phyloP scores from a whole-genome alignment of 2,329 filamentous ascomycete genomes.

The Pyricularia pennisetigena region DNA sequence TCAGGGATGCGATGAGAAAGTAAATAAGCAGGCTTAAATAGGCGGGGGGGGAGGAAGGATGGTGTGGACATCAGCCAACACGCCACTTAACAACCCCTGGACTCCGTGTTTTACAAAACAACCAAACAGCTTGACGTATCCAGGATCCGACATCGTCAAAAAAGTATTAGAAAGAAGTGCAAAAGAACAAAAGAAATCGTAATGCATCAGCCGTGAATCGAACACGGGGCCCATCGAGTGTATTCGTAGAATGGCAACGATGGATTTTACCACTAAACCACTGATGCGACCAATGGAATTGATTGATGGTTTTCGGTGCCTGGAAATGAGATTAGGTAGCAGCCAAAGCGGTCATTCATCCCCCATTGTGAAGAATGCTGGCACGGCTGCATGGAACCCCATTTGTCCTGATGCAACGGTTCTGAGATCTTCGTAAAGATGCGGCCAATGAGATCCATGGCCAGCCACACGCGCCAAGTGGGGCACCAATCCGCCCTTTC shows the following conservation, averaged over 20 bases:
- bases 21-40: not conserved
- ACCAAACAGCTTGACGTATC: too few relatives aligned
- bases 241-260: not conserved
- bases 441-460: not conserved
- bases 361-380: too few relatives aligned
- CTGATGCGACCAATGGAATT: not conserved
- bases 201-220: slow-evolving; percentile 6
- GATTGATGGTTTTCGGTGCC: not conserved
- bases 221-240: slow-evolving; percentile 5
- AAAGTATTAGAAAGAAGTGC: not conserved
- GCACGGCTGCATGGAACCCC: too few relatives aligned
- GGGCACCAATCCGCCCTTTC: not conserved
- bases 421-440: not conserved
- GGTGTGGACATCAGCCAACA: too few relatives aligned
- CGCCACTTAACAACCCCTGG: too few relatives aligned
- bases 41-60: too few relatives aligned
- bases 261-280: slow-evolving; percentile 2
- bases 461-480: not conserved
- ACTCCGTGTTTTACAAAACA: too few relatives aligned
- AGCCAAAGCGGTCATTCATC: not conserved
- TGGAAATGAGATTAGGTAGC: not conserved
- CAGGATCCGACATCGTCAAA: too few relatives aligned
- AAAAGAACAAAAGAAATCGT: not conserved
- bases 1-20: not conserved
- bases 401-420: not conserved